These are phyloP conservation scores for Aspergillus egyptiacus DNA, from an alignment of 495 filamentous ascomycete genomes.

Conservation along the genomic window DNA sequence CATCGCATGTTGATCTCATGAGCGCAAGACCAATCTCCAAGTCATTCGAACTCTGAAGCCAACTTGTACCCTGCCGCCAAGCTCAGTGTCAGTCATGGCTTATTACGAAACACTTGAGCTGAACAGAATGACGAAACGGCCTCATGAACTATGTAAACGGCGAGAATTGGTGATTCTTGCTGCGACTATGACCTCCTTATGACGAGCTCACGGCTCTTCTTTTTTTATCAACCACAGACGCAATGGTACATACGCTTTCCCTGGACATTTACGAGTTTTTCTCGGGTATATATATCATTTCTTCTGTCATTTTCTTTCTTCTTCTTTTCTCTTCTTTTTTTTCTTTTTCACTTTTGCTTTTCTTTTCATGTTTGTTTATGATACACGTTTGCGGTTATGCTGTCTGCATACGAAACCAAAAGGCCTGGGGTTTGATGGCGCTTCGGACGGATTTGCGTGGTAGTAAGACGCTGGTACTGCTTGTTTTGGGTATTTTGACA, in stretches of 20 bases:
- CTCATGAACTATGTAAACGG: constrained; percentile 15
- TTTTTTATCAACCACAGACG: not conserved
- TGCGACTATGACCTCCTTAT: not conserved
- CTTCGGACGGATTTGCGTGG: constrained; percentile 2
- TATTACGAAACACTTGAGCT: not conserved
- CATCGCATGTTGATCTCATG: constrained; percentile 19
- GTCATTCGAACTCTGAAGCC: constrained; percentile 18
- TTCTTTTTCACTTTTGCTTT: constrained; percentile 3
- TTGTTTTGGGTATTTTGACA: constrained; percentile 10
- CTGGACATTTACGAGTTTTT: constrained; percentile 10
- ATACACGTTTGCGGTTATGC: not conserved
- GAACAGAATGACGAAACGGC: constrained; percentile 4
- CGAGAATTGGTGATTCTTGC: not conserved
- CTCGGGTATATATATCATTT: constrained; percentile 19
- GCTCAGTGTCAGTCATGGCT: too few species aligned
- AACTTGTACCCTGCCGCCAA: not conserved
- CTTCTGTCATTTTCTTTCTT: not conserved
- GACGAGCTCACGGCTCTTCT: not conserved
- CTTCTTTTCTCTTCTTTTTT: not conserved
- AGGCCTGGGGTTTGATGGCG: constrained; percentile 1
- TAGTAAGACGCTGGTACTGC: not conserved
- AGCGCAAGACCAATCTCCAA: constrained; percentile 24
- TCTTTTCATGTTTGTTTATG: constrained; percentile 5
- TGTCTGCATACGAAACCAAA: constrained; percentile 7
- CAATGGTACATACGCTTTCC: not conserved